These are phyloP conservation scores for Carex littledalei DNA, from an alignment of 176 grass and related monocot species.

Conservation along the genomic window DNA sequence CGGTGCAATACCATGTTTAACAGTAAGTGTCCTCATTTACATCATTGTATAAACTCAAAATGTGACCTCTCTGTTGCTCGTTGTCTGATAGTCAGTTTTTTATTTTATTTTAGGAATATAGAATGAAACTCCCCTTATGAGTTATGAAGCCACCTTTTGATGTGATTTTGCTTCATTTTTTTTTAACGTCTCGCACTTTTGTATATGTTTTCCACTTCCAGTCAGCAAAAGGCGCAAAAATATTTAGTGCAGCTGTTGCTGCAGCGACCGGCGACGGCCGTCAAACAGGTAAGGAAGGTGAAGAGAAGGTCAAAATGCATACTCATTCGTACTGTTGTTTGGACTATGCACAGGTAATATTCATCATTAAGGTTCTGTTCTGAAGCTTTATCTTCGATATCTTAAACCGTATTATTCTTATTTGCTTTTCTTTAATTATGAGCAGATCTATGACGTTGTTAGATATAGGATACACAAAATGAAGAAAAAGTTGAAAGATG, in stretches of 20 bases:
- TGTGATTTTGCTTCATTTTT: neutral
- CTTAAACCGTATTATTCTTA: neutral
- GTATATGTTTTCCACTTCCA: slow-evolving; percentile 31
- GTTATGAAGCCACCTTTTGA: neutral
- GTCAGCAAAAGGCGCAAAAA: slow-evolving; percentile 84
- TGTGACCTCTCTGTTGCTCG: neutral
- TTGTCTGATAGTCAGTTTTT: neutral
- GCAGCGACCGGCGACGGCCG: slow-evolving; percentile 42
- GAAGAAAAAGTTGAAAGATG: slow-evolving; percentile 98
- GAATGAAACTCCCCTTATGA: neutral
- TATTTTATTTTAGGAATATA: neutral
- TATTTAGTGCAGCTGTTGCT: slow-evolving; percentile 65
- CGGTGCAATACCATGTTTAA: neutral
- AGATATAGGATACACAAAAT: slow-evolving; percentile 89
- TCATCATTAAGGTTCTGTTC: neutral
- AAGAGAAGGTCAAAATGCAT: slow-evolving; percentile 88
- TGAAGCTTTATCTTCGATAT: neutral
- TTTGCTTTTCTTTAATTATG: neutral
- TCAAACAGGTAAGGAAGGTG: slow-evolving; percentile 59
- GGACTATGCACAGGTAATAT: slow-evolving; percentile 88
- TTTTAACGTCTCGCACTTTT: neutral
- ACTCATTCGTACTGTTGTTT: slow-evolving; percentile 97
- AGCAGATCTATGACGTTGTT: slow-evolving; percentile 85
- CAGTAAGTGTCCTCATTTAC: neutral
- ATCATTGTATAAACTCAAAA: neutral